Conservation (phyloP, 225 moss, liverwort and hornwort species). For the Antitrichia curtipendula region DNA sequence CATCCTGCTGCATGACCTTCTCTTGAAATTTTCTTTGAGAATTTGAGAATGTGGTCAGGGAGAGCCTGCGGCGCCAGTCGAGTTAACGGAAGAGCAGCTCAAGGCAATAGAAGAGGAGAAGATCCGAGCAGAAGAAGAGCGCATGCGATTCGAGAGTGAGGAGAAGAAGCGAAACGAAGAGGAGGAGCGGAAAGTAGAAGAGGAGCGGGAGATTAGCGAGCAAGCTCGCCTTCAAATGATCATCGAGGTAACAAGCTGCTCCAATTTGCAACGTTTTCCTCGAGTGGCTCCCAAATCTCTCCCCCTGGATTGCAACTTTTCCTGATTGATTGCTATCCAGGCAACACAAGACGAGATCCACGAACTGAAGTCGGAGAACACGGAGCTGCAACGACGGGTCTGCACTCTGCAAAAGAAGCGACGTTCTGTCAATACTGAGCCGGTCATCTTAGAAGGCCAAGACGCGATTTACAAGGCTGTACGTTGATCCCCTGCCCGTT, state of each 20-base stretch:
- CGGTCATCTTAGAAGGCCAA: conserved; percentile 74
- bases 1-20: neutral
- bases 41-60: neutral
- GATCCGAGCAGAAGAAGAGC: neutral
- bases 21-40: neutral
- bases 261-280: neutral
- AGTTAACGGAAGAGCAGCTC: neutral
- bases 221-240: conserved; percentile 7
- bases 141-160: neutral
- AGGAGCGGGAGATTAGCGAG: neutral
- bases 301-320: neutral
- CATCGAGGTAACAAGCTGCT: conserved; percentile 6
- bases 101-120: neutral
- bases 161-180: conserved; percentile 4
- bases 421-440: conserved; percentile 36
- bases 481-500: neutral
- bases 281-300: neutral
- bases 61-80: neutral
- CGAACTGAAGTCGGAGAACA: conserved; percentile 40
- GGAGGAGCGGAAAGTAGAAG: neutral
- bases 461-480: conserved; percentile 62
- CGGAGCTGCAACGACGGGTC: conserved; percentile 57
- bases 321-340: conserved; percentile 5
- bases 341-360: conserved; percentile 35
- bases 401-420: conserved; percentile 44